Conservation (phyloP, 148 eudicot genomes). For the Spergularia bocconei region DNA sequence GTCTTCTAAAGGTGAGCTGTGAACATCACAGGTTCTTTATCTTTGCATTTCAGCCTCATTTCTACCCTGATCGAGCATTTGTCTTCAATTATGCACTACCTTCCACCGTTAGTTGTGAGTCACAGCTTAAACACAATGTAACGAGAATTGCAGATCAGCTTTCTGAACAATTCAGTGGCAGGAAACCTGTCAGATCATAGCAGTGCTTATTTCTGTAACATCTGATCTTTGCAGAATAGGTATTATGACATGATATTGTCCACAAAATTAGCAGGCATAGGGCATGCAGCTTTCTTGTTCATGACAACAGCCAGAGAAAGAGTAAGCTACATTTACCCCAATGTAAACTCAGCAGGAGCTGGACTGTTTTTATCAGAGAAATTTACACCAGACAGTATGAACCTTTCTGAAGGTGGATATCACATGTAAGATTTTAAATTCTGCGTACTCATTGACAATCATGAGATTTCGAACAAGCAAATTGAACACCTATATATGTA, state of each 20-base stretch:
- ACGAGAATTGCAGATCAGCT: too few relatives aligned
- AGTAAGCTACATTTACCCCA: conserved; percentile 84
- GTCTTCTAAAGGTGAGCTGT: conserved; percentile 68
- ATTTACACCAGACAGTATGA: conserved; percentile 53
- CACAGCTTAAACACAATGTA: too few relatives aligned
- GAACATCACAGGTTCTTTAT: too few relatives aligned
- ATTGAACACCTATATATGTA: not conserved
- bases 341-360: conserved; percentile 90
- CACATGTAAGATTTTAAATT: conserved; percentile 49
- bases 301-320: conserved; percentile 82
- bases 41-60: too few relatives aligned
- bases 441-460: not conserved
- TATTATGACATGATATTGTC: conserved; percentile 88
- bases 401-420: conserved; percentile 83
- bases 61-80: too few relatives aligned
- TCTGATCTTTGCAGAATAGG: conserved; percentile 50
- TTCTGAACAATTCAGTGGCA: too few relatives aligned
- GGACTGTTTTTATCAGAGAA: conserved; percentile 75
- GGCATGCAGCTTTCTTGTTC: conserved; percentile 83
- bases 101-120: too few relatives aligned
- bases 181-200: not conserved
- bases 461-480: not conserved
- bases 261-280: conserved; percentile 91
- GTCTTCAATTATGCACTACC: too few relatives aligned
- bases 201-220: not conserved